Evolutionary conservation across 2,329 filamentous ascomycete genomes (phyloP).

Genomic region (Penicillium brasilianum): DNA sequence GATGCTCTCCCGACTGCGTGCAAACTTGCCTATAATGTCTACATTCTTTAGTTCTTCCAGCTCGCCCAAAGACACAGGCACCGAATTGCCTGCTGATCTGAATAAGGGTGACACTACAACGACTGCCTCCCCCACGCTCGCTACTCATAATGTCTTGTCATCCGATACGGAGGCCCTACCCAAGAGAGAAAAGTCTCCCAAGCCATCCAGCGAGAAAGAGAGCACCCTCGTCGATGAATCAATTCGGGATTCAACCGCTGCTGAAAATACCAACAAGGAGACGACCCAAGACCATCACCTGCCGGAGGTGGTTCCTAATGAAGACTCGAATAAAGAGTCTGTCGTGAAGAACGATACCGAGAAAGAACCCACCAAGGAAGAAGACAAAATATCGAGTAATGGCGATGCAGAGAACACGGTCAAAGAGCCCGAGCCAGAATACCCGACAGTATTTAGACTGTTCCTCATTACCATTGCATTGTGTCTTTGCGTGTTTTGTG

Average conservation of each 20-base stretch:
- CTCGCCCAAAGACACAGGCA: constrained; percentile 16
- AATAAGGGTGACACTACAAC: not conserved
- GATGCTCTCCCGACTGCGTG: not conserved
- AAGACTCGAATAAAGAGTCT: constrained; percentile 18
- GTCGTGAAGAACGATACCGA: constrained; percentile 9
- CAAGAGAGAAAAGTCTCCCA: constrained; percentile 13
- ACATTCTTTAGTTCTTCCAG: constrained; percentile 20
- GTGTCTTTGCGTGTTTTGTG: constrained; percentile 47
- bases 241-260: not conserved
- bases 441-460: constrained; percentile 41
- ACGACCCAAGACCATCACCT: not conserved
- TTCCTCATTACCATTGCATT: constrained; percentile 43
- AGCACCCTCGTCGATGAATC: constrained; percentile 28
- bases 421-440: constrained; percentile 34
- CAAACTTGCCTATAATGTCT: constrained; percentile 15
- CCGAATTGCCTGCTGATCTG: not conserved
- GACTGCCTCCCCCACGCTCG: not conserved
- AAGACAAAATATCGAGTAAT: constrained; percentile 13
- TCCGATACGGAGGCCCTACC: constrained; percentile 14
- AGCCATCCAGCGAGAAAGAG: constrained; percentile 31
- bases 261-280: constrained; percentile 19
- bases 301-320: constrained; percentile 23
- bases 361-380: constrained; percentile 9
- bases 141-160: not conserved
- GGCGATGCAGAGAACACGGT: constrained; percentile 14